These are phyloP conservation scores for Hibiscus trionum DNA, from an alignment of 345 rosid genomes.

Conservation along the genomic window DNA sequence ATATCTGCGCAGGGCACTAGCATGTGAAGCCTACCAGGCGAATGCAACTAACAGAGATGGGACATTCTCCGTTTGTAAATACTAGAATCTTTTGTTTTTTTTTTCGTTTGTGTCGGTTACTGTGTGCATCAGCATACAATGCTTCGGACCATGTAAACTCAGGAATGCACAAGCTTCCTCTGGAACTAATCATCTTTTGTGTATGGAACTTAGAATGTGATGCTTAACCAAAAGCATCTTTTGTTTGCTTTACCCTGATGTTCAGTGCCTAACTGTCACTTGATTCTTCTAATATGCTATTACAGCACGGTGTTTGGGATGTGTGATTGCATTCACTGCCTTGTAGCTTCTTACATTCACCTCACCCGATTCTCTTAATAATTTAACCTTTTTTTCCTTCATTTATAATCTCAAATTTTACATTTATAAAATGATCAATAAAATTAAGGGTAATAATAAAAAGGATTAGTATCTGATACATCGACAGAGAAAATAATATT, in stretches of 20 bases:
- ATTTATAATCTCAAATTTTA: too few relatives aligned
- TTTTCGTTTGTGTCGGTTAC: not conserved
- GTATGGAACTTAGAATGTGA: not conserved
- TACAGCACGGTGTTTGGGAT: not conserved
- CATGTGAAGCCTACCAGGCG: not conserved
- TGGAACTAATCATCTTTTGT: not conserved
- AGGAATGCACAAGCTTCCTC: not conserved
- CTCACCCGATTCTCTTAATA: not conserved
- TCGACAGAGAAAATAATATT: too few relatives aligned
- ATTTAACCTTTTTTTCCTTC: too few relatives aligned
- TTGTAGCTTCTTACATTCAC: not conserved
- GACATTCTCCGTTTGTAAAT: not conserved
- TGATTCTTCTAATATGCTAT: not conserved
- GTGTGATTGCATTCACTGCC: not conserved
- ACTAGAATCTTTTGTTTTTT: not conserved
- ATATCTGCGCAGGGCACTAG: not conserved
- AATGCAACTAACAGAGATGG: not conserved
- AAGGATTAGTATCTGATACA: too few relatives aligned
- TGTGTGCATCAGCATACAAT: not conserved
- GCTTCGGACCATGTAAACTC: not conserved
- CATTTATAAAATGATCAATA: too few relatives aligned
- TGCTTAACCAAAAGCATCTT: not conserved
- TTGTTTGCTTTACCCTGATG: not conserved
- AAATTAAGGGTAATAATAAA: too few relatives aligned
- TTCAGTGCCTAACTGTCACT: not conserved